Percentiles rank a stretch among this genome's conserved stretches.
Evolutionary conservation across 2,329 filamentous ascomycete genomes (phyloP).

Genomic region (Colletotrichum endophyticum): DNA sequence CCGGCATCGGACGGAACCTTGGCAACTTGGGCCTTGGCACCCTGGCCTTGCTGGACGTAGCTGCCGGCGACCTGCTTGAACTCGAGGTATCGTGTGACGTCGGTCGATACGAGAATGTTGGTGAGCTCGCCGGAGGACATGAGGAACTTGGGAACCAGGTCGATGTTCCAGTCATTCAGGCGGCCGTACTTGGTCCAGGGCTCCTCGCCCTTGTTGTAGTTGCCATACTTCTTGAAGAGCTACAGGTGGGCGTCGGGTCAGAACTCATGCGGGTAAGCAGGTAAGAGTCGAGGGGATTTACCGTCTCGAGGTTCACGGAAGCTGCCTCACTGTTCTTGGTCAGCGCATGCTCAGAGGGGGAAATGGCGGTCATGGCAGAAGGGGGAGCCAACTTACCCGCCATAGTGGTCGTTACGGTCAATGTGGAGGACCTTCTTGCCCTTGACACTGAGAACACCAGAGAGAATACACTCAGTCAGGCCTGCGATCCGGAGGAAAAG

Average conservation of each 20-base stretch:
- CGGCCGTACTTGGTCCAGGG: slow-evolving; percentile 99
- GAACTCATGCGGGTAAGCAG: slow-evolving; percentile 4
- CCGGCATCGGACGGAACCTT: slow-evolving; percentile 94
- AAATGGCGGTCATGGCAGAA: background rate
- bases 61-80: slow-evolving; percentile 96
- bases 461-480: slow-evolving; percentile 98
- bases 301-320: slow-evolving; percentile 94
- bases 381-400: slow-evolving; percentile 71
- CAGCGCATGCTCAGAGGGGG: background rate
- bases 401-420: slow-evolving; percentile 97
- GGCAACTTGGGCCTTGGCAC: slow-evolving; percentile 86
- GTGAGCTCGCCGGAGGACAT: slow-evolving; percentile 99
- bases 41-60: slow-evolving; percentile 89
- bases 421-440: slow-evolving; percentile 99
- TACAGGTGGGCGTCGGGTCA: slow-evolving; percentile 38
- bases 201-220: slow-evolving; percentile 78
- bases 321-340: slow-evolving; percentile 76
- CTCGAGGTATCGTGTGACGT: slow-evolving; percentile 86
- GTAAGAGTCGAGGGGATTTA: slow-evolving; percentile 45
- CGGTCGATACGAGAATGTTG: slow-evolving; percentile 97
- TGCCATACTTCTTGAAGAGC: slow-evolving; percentile 98
- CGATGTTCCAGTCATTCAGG: slow-evolving; percentile 98
- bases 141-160: slow-evolving; percentile 96
- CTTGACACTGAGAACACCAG: slow-evolving; percentile 96
- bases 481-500: slow-evolving; percentile 57